Evolutionary conservation across 2,329 filamentous ascomycete species (phyloP).

Genomic region (Aquanectria penicillioides): DNA sequence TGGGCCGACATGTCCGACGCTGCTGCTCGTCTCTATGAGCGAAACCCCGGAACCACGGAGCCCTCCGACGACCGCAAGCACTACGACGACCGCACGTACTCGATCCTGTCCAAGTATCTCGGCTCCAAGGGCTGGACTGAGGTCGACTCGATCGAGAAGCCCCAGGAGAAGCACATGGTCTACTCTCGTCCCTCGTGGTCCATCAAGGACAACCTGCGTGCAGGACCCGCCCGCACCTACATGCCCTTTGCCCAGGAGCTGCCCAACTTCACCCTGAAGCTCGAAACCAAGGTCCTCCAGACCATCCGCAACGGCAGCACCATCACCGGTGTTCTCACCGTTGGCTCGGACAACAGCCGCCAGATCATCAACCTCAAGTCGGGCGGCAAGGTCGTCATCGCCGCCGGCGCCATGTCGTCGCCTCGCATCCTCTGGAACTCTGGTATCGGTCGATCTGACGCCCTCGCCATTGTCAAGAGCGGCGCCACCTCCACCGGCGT

Average conservation of each 20-base stretch:
- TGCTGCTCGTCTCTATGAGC: slow-evolving; percentile 39
- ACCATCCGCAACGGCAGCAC: slow-evolving; percentile 69
- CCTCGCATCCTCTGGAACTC: slow-evolving; percentile 42
- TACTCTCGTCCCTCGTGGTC: slow-evolving; percentile 76
- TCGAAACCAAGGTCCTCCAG: slow-evolving; percentile 71
- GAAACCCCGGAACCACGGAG: slow-evolving; percentile 67
- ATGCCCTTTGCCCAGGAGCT: slow-evolving; percentile 68
- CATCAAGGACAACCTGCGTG: slow-evolving; percentile 72
- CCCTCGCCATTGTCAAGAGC: slow-evolving; percentile 61
- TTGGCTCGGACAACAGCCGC: slow-evolving; percentile 57
- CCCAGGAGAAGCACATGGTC: slow-evolving; percentile 71
- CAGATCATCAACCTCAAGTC: slow-evolving; percentile 42
- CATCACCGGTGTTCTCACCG: slow-evolving; percentile 72
- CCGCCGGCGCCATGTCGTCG: slow-evolving; percentile 64
- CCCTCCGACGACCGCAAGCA: slow-evolving; percentile 74
- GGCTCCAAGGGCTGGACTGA: slow-evolving; percentile 69
- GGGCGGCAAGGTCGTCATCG: slow-evolving; percentile 64
- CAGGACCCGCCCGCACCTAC: slow-evolving; percentile 77
- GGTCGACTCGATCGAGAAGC: slow-evolving; percentile 70
- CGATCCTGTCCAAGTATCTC: slow-evolving; percentile 68
- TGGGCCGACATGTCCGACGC: slow-evolving; percentile 36
- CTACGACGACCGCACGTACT: slow-evolving; percentile 73
- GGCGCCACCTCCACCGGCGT: slow-evolving; percentile 55
- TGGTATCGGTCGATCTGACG: slow-evolving; percentile 71
- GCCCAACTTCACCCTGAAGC: slow-evolving; percentile 73